Percentiles rank a stretch among this genome's conserved stretches.
Evolutionary conservation across 2,329 filamentous ascomycete genomes (phyloP).

Genomic region (Parasarocladium wereldwijsianum): DNA sequence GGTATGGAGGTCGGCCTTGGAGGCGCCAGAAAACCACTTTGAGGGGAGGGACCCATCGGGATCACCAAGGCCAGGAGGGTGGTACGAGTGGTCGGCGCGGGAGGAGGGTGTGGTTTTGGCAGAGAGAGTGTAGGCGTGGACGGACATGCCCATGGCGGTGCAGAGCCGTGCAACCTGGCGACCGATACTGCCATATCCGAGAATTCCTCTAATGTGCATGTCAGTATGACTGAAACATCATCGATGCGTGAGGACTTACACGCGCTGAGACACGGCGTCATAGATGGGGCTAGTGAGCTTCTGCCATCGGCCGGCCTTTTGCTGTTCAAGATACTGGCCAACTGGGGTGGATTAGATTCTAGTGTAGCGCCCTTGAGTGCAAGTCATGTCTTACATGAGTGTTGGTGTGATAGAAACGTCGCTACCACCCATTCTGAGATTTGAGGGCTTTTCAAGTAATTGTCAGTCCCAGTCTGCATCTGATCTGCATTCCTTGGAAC

Average conservation of each 20-base stretch:
- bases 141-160: conserved; percentile 52
- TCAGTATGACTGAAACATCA: neutral
- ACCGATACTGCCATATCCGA: conserved; percentile 40
- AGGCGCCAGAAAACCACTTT: conserved; percentile 34
- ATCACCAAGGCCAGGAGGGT: conserved; percentile 50
- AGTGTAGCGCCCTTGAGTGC: neutral
- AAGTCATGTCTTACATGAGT: conserved; percentile 21
- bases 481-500: neutral
- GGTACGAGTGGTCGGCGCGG: conserved; percentile 47
- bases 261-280: conserved; percentile 31
- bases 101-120: conserved; percentile 53
- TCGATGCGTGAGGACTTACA: conserved; percentile 21
- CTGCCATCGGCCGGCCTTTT: conserved; percentile 28
- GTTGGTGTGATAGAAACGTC: conserved; percentile 34
- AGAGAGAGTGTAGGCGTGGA: conserved; percentile 62
- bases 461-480: neutral
- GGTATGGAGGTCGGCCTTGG: conserved; percentile 27
- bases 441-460: conserved; percentile 27
- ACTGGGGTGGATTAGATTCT: too few relatives aligned
- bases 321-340: conserved; percentile 27
- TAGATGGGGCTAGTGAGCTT: conserved; percentile 16
- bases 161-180: conserved; percentile 40
- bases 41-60: conserved; percentile 31
- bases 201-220: conserved; percentile 24
- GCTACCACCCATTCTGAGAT: conserved; percentile 42